A percentile compares a stretch with the other conserved stretches of the same genome.
Evolutionary conservation across 345 rosid species (phyloP).

Genomic region (Arabidopsis arenosa): DNA sequence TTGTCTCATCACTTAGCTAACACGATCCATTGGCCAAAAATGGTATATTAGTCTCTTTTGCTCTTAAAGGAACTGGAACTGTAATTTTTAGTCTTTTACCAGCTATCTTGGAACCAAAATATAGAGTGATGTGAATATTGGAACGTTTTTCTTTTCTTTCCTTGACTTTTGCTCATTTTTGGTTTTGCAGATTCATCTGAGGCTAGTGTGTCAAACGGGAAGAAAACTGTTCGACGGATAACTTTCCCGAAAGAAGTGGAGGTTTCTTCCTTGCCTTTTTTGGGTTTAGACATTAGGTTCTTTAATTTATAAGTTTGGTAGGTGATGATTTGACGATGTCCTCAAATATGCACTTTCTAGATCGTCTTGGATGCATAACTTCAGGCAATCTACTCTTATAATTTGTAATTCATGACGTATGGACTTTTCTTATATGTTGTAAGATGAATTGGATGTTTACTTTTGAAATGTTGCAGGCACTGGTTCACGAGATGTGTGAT

Average conservation of each 20-base stretch:
- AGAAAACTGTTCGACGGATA: conserved; percentile 45
- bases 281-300: conserved; percentile 21
- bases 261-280: conserved; percentile 48
- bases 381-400: conserved; percentile 25
- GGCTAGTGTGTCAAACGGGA: conserved; percentile 49
- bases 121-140: conserved; percentile 1
- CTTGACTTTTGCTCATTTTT: conserved; percentile 20
- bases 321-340: conserved; percentile 26
- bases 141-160: not conserved
- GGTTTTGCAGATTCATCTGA: conserved; percentile 46
- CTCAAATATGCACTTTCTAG: conserved; percentile 1
- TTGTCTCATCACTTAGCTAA: conserved; percentile 1
- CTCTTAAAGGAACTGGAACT: not conserved
- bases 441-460: conserved; percentile 26
- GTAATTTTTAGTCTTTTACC: not conserved
- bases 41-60: not conserved
- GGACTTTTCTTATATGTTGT: conserved; percentile 5
- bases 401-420: not conserved
- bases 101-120: not conserved
- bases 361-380: conserved; percentile 33
- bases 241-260: conserved; percentile 83
- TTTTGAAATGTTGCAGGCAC: conserved; percentile 53
- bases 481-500: conserved; percentile 88
- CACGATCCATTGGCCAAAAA: not conserved
- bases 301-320: conserved; percentile 11